Evolutionary conservation across 371 early-diverging fungal genomes (phyloP).

Genomic region (Catenaria anguillulae): DNA sequence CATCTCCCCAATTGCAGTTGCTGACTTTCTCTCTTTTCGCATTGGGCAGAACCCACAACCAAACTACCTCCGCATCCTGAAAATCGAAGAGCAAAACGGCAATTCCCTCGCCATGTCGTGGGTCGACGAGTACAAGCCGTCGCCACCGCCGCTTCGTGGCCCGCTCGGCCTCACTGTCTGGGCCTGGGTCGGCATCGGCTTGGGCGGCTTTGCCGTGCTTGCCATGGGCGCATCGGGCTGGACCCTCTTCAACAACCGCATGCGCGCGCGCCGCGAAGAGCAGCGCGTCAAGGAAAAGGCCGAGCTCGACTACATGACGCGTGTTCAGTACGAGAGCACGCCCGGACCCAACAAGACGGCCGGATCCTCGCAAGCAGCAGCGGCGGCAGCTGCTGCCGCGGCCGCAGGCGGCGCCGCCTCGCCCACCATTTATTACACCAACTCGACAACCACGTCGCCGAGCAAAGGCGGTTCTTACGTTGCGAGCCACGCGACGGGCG

Average conservation of each 20-base stretch:
- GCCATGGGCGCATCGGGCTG: not conserved
- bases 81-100: not conserved
- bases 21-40: too few species aligned
- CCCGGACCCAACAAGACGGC: not conserved
- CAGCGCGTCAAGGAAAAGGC: not conserved
- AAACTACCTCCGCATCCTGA: not conserved
- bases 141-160: not conserved
- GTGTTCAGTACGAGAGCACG: not conserved
- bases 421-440: not conserved
- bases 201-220: not conserved
- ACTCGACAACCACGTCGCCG: not conserved
- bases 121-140: constrained; percentile 1
- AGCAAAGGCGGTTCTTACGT: too few species aligned
- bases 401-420: not conserved
- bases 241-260: not conserved
- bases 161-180: not conserved
- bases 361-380: not conserved
- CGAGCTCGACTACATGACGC: not conserved
- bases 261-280: not conserved
- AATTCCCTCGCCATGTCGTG: not conserved
- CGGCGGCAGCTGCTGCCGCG: not conserved
- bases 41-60: too few species aligned
- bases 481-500: not conserved
- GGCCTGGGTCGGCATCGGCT: not conserved
- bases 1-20: too few species aligned